Percentiles rank a stretch among this genome's conserved stretches.
phyloP scores from a whole-genome alignment of 257 asterid species.

The Pogostemon cablin region DNA sequence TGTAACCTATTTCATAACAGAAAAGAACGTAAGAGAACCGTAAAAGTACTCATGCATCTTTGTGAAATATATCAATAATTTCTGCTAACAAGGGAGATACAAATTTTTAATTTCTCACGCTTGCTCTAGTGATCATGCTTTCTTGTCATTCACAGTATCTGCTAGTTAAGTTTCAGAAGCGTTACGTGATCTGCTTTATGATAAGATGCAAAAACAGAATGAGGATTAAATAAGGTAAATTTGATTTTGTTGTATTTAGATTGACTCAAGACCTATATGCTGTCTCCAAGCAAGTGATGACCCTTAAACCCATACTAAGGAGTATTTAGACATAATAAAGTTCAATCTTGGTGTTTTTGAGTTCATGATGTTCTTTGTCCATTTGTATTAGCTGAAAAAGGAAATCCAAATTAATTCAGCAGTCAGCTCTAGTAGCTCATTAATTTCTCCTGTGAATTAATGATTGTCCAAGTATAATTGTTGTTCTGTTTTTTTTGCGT shows the following conservation, averaged over 20 bases:
- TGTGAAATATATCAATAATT: slow-evolving; percentile 1
- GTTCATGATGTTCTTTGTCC: not conserved
- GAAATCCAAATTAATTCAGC: not conserved
- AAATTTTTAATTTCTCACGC: slow-evolving; percentile 5
- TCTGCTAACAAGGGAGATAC: not conserved
- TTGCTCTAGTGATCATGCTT: slow-evolving; percentile 3
- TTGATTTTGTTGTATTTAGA: not conserved
- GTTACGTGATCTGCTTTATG: slow-evolving; percentile 5
- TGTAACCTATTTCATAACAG: not conserved
- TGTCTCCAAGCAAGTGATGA: slow-evolving; percentile 17
- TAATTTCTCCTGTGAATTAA: slow-evolving; percentile 5
- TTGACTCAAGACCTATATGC: not conserved
- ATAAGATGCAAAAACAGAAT: not conserved
- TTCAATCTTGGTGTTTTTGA: slow-evolving; percentile 1
- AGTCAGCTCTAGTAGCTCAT: slow-evolving; percentile 13
- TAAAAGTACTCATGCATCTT: not conserved
- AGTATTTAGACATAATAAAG: not conserved
- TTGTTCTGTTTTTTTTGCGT: not conserved
- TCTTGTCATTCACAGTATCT: not conserved
- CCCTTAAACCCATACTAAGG: not conserved
- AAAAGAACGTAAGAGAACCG: slow-evolving; percentile 20
- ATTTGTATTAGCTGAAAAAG: slow-evolving; percentile 13
- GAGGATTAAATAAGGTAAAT: not conserved
- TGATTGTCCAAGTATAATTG: not conserved
- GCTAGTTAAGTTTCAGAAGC: not conserved